These are phyloP conservation scores for Serendipita sp. DNA, from an alignment of 768 basidiomycete species.

Conservation along the genomic window DNA sequence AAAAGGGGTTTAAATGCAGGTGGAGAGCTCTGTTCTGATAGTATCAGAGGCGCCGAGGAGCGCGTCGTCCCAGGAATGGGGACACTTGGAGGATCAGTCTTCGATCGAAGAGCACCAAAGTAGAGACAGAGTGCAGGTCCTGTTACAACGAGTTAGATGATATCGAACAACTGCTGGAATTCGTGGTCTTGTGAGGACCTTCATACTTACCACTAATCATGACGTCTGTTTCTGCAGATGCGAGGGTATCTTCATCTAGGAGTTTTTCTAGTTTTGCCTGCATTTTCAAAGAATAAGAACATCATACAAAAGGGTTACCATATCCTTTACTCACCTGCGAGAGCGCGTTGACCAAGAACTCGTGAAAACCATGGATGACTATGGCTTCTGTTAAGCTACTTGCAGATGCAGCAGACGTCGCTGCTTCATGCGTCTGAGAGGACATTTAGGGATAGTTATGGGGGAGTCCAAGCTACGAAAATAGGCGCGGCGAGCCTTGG, in stretches of 20 bases:
- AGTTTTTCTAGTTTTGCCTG: constrained; percentile 59
- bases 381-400: constrained; percentile 28
- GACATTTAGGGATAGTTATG: neutral
- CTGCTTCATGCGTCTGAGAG: neutral
- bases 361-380: constrained; percentile 67
- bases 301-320: neutral
- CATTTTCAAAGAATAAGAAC: neutral
- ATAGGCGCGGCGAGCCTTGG: too few species aligned
- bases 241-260: constrained; percentile 54
- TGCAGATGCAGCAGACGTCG: neutral
- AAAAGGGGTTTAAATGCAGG: constrained; percentile 51
- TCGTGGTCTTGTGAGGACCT: neutral
- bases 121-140: constrained; percentile 73
- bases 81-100: constrained; percentile 62
- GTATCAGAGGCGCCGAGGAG: constrained; percentile 25
- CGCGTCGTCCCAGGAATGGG: constrained; percentile 40
- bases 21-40: constrained; percentile 56
- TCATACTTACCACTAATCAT: constrained; percentile 62
- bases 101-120: constrained; percentile 65
- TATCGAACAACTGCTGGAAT: neutral
- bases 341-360: constrained; percentile 63
- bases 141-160: constrained; percentile 13
- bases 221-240: constrained; percentile 63
- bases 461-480: neutral
- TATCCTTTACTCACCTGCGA: constrained; percentile 16